Evolutionary conservation across 805 yeast genomes (phyloP).

Genomic region (Tetrapisispora arboricola): DNA sequence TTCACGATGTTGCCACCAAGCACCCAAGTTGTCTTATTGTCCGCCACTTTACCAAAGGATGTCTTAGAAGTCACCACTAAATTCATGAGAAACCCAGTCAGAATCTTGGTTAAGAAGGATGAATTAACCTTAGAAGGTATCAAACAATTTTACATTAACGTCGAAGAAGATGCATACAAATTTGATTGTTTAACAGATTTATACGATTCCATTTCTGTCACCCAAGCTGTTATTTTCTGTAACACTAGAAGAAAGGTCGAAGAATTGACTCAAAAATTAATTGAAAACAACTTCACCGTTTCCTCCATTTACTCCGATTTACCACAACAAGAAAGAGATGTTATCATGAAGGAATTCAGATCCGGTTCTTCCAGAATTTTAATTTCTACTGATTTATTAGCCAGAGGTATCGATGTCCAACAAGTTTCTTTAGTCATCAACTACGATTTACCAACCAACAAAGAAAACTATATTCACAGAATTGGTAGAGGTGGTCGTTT

Average conservation of each 20-base stretch:
- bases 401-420: slow-evolving; percentile 97
- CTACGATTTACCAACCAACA: slow-evolving; percentile 87
- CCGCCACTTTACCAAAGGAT: slow-evolving; percentile 89
- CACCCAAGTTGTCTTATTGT: slow-evolving; percentile 85
- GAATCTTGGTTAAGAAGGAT: slow-evolving; percentile 88
- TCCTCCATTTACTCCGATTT: slow-evolving; percentile 96
- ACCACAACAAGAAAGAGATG: slow-evolving; percentile 90
- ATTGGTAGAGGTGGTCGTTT: slow-evolving; percentile 98
- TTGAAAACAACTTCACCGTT: slow-evolving; percentile 76
- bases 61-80: slow-evolving; percentile 86
- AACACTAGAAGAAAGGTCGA: slow-evolving; percentile 94
- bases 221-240: slow-evolving; percentile 97
- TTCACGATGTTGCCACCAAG: slow-evolving; percentile 74
- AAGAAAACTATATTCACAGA: slow-evolving; percentile 93
- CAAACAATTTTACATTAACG: slow-evolving; percentile 82
- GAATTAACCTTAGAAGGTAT: slow-evolving; percentile 92
- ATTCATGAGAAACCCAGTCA: slow-evolving; percentile 88
- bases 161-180: slow-evolving; percentile 89
- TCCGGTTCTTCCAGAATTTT: slow-evolving; percentile 86
- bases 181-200: slow-evolving; percentile 90
- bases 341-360: slow-evolving; percentile 92
- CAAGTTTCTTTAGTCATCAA: slow-evolving; percentile 93
- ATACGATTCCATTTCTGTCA: slow-evolving; percentile 88
- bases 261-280: slow-evolving; percentile 73
- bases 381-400: slow-evolving; percentile 95